Evolutionary conservation across 2,329 filamentous ascomycete genomes (phyloP), one percentile per base, ranked within the genome.

Genomic region (Fusarium tanahbumbuense): DNA sequence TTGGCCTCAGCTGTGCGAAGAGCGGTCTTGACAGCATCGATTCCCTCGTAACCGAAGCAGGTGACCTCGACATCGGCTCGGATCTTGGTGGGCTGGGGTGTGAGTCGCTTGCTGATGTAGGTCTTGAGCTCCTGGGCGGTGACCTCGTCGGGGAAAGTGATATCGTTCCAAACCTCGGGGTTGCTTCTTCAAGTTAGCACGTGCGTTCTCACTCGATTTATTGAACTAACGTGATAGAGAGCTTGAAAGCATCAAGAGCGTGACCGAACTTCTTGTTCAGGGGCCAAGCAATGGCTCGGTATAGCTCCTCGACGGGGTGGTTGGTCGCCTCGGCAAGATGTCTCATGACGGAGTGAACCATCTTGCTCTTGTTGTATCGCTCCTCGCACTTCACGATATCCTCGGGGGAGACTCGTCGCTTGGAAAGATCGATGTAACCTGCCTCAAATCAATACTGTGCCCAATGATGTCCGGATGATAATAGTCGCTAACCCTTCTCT

Each of bases 281-380:
- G 53, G 97, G 96, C 97, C 97, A 99, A 71, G 91, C 93, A 79
- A 99, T 98, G 74, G 87, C 90, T 86, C 97, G 91, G 83, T 99
- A 99, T 61, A 99, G 88, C 55, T 90, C 88, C 86, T 98, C 93
- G 78, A 99, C 97, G n/a, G 95, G 94, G 30, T 90, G 92, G 79
- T 92, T 90, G 45, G 94, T 97, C 88, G 98, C 98, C 85, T 99
- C 94, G 73, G 96, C 95, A 69, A 99, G 96, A 82, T 99, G 96
- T 81, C 95, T 92, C 93, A 99, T 95, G 83, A 99, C 98, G 57
- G 93, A 97, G 83, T 99, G 96, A 42, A 98, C 96, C 87, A 97
- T 97, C 87, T 99, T 99, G 86, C 93, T 93, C 91, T 99, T 99
- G 89, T 99, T 99, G 88, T 98, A 99, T 76, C 96, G 90, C 86